A percentile compares a stretch with the other conserved stretches of the same genome.
phyloP scores from a whole-genome alignment of 1,284 basidiomycete species.

The Malassezia dermatis region DNA sequence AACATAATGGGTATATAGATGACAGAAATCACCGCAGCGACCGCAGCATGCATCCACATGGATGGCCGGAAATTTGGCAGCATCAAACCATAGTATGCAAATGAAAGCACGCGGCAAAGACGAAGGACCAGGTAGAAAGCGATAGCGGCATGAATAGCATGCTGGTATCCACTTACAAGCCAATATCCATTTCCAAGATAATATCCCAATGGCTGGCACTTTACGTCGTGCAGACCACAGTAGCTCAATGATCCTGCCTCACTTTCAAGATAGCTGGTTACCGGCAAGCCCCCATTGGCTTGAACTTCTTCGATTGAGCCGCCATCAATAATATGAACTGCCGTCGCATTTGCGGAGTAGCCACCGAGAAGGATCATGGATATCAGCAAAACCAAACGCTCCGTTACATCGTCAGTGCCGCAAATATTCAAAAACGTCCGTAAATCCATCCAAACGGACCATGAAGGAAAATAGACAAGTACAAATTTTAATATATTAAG shows the following conservation, averaged over 20 bases:
- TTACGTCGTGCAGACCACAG: neutral
- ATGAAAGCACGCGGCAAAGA: constrained; percentile 24
- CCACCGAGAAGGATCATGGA: constrained; percentile 45
- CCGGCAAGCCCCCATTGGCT: neutral
- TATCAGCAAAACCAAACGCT: constrained; percentile 34
- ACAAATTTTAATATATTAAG: constrained; percentile 44
- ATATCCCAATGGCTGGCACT: constrained; percentile 7
- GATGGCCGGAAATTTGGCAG: constrained; percentile 39
- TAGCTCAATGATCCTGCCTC: neutral
- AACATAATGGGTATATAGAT: constrained; percentile 37
- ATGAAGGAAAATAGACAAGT: constrained; percentile 40
- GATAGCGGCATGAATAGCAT: constrained; percentile 27
- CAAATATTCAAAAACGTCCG: constrained; percentile 37
- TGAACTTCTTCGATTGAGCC: neutral
- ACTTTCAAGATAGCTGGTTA: neutral
- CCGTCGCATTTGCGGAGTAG: constrained; percentile 38
- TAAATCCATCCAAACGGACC: constrained; percentile 38
- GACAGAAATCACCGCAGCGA: constrained; percentile 22
- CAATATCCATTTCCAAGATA: constrained; percentile 23
- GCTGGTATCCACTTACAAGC: constrained; percentile 27
- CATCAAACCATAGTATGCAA: constrained; percentile 32
- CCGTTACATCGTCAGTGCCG: constrained; percentile 44
- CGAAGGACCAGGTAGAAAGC: constrained; percentile 40
- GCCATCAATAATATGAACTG: constrained; percentile 18
- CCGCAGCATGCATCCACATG: constrained; percentile 30